Percentiles rank a stretch among this genome's conserved stretches.
These are phyloP conservation scores for Cladophialophora immunda DNA, from an alignment of 2,329 filamentous ascomycete species.

Conservation along the genomic window DNA sequence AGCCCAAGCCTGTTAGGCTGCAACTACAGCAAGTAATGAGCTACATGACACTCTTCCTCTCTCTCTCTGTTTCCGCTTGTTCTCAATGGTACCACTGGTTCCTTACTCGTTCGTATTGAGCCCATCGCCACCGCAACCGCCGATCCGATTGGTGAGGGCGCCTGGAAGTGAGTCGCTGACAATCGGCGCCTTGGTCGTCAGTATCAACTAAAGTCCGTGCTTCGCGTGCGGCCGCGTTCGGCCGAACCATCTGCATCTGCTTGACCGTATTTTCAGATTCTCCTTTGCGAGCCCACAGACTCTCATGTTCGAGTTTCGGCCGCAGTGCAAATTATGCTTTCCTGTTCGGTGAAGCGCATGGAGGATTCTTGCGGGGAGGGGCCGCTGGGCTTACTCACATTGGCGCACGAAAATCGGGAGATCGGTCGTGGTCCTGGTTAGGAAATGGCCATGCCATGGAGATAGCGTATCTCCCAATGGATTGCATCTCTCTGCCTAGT, in stretches of 20 bases:
- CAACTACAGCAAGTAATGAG: conserved; percentile 16
- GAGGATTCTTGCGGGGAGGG: neutral
- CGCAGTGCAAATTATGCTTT: neutral
- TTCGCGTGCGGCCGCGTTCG: neutral
- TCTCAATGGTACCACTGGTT: too few relatives aligned
- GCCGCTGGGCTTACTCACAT: neutral
- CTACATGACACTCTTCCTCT: conserved; percentile 9
- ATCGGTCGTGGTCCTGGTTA: neutral
- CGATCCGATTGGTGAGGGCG: neutral
- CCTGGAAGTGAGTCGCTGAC: neutral
- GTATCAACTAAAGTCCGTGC: neutral
- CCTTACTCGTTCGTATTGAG: neutral
- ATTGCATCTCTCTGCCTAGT: neutral
- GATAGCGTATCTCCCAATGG: neutral
- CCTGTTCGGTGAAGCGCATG: neutral
- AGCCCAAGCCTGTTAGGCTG: neutral
- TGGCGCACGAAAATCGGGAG: neutral
- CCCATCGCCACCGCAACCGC: neutral
- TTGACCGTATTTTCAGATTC: neutral
- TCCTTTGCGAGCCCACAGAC: neutral
- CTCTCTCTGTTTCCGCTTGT: neutral
- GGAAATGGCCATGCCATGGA: neutral
- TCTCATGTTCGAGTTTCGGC: neutral
- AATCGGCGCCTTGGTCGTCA: neutral
- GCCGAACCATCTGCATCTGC: neutral